Percentiles rank a stretch among this genome's conserved stretches.
Evolutionary conservation across 768 basidiomycete genomes (phyloP).

Genomic region (Clitopilus passeckerianus): DNA sequence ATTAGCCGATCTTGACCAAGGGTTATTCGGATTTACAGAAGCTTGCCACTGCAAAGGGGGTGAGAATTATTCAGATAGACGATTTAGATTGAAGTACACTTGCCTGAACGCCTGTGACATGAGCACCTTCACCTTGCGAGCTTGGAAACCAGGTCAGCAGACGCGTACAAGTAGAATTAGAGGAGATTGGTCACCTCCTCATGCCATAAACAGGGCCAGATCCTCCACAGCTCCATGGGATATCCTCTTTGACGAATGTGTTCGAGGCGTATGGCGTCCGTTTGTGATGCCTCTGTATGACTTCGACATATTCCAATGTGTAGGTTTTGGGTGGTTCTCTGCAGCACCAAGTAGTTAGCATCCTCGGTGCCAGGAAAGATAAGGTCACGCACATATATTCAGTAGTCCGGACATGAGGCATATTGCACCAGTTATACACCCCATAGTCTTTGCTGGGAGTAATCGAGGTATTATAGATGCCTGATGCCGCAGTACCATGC

Average conservation of each 20-base stretch:
- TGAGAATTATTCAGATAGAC: neutral
- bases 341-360: neutral
- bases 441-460: conserved; percentile 36
- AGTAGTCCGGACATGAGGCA: conserved; percentile 41
- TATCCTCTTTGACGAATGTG: conserved; percentile 44
- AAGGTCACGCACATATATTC: conserved; percentile 39
- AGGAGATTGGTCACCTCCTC: conserved; percentile 17
- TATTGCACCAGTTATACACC: conserved; percentile 49
- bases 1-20: conserved; percentile 35
- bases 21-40: conserved; percentile 29
- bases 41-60: conserved; percentile 36
- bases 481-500: conserved; percentile 37
- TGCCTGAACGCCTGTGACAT: conserved; percentile 30
- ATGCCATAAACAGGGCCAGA: conserved; percentile 31
- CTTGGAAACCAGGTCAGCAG: conserved; percentile 4
- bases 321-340: conserved; percentile 31
- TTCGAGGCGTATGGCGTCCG: conserved; percentile 47
- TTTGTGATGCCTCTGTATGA: conserved; percentile 51
- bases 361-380: neutral
- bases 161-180: too few relatives aligned
- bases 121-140: conserved; percentile 17
- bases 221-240: conserved; percentile 38
- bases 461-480: conserved; percentile 37
- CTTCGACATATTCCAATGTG: conserved; percentile 41
- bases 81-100: neutral